Base-by-base conservation (phyloP, 2,329 filamentous ascomycete species). In the Cercospora sp. region DNA sequence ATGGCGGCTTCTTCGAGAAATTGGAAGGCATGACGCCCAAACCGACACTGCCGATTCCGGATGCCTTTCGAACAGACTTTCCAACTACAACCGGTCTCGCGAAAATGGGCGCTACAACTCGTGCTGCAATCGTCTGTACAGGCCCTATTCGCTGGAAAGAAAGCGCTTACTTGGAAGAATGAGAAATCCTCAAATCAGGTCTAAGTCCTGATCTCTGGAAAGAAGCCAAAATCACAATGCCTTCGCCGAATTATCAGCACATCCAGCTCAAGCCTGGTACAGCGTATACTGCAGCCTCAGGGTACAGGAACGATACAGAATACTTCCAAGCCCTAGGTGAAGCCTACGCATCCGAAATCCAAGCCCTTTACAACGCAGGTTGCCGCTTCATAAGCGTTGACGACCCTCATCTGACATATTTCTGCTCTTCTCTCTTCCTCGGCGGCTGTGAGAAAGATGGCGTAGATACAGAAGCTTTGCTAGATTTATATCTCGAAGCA, bases 171-270 rank as follows among this genome's bases (percentile, higher is more conserved):
- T 10, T 74, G 20, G 68, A 69, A 16, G 73, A 75, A 57, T 75
- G 73, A 73, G 36, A 71, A 16, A 68, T 71, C 20, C 55, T 75
- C 12, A 67, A 55, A 8, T 63, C 51, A n/a, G 51, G 42, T 3
- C 12, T 75, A 9, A 18, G 62, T 57, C 61, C 65, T 18, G 40
- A 63, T 20, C 12, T 65, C 40, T 72, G 73, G 68, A 65, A 65
- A 55, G 65, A 75, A 16, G 64, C 61, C 30, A 75, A 75, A 60
- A 71, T 75, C 31, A 75, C 74, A 3, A 69, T 75, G 64, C 76
- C 76, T 1, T 69, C 75, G n/a, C 74, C 75, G 12, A 73, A 65
- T 26, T 76, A 74, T 59, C 73, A 76, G 53, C 75, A 77, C 53
- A 71, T 76, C 16, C 73, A 75, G 58, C 70, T 77, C 23, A 71